Evolutionary conservation across 306 rosid species (phyloP), one percentile per base, ranked within the genome.

Genomic region (Amphicarpaea edgeworthii): DNA sequence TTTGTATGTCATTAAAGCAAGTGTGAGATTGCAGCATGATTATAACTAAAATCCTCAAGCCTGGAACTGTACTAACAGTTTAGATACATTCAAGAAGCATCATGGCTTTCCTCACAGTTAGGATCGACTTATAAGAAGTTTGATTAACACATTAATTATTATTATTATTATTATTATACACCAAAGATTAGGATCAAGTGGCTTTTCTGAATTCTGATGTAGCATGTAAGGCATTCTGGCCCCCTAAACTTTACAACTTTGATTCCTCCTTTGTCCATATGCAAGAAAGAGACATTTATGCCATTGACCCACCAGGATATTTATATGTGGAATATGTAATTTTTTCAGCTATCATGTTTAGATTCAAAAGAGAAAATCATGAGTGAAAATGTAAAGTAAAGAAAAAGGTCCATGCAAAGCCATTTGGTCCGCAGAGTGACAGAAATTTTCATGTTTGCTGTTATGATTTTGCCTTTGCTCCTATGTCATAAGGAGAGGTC

Each of bases 381-480:
- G 81, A 53, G 50, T 67, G 70, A 24, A 51, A 70, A 16, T 30
- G 55, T 32, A 41, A 68, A 21, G 49, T 38, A 53, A 63, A 75
- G 63, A 41, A 81, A 69, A 81, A 42, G 54, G 73, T 68, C 16
- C 67, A 57, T 72, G 19, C 17, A 43, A 59, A 76, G 77, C 64
- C 69, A 68, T 55, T 60, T 46, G 63, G 58, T 28, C 37, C 75
- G 45, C 54, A 47, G 49, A 77, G 38, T 58, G 77, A 66, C 73
- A 66, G 63, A 54, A 76, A 50, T 45, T 74, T 67, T 34, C 77
- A 75, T 84, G 74, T 78, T 19, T 77, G 69, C 45, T 45, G 40
- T 67, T 45, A 17, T 77, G 62, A 70, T 73, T 69, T 74, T 65
- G 72, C 70, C 75, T 76, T 66, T 68, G 79, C 71, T 75, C 45